phyloP scores from a whole-genome alignment of 2,329 filamentous ascomycete genomes.

The Colletotrichum viniferum region DNA sequence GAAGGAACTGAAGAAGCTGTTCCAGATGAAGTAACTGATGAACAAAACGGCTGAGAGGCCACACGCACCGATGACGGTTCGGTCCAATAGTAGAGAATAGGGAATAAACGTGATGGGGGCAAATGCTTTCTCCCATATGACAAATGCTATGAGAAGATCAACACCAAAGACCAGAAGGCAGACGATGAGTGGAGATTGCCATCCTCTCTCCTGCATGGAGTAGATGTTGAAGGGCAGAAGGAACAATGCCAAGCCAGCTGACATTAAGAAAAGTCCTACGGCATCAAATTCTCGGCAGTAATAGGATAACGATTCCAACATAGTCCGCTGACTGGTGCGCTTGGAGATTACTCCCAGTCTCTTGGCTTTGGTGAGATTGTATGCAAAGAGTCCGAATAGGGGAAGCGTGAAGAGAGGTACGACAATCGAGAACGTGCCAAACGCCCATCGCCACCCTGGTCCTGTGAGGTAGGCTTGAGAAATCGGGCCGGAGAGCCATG shows the following conservation, averaged over 20 bases:
- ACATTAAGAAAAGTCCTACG: slow-evolving; percentile 55
- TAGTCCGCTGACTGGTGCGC: neutral
- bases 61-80: slow-evolving; percentile 32
- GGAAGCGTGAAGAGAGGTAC: neutral
- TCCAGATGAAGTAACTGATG: slow-evolving; percentile 26
- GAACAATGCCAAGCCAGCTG: slow-evolving; percentile 54
- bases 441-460: neutral
- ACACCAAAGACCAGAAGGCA: slow-evolving; percentile 54
- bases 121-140: slow-evolving; percentile 55
- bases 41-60: slow-evolving; percentile 26
- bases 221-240: slow-evolving; percentile 54
- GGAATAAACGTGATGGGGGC: slow-evolving; percentile 57
- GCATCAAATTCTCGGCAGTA: neutral
- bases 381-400: neutral
- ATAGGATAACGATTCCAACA: neutral
- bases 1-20: slow-evolving; percentile 31
- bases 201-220: slow-evolving; percentile 35
- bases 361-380: neutral
- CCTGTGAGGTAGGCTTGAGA: neutral
- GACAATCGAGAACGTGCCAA: neutral
- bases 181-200: slow-evolving; percentile 48
- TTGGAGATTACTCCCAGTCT: neutral
- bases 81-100: slow-evolving; percentile 45
- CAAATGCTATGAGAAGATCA: slow-evolving; percentile 49
- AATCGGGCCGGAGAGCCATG: neutral